Evolutionary conservation across 2,329 filamentous ascomycete species (phyloP).

Genomic region (Helotiales sp.): DNA sequence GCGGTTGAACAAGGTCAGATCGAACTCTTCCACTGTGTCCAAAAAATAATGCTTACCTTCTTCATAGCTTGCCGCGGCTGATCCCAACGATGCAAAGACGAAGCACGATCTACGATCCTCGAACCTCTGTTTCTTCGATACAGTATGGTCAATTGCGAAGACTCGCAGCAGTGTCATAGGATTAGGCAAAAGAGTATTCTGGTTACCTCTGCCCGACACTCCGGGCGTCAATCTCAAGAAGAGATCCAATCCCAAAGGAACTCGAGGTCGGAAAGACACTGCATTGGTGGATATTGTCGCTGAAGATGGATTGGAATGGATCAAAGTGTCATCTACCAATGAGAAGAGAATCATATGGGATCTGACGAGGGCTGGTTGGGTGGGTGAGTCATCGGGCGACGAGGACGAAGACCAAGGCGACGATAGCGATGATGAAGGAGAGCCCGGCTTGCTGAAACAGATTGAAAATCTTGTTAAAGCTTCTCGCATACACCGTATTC

Average conservation of each 20-base stretch:
- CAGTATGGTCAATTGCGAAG: conserved; percentile 64
- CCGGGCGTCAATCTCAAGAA: conserved; percentile 17
- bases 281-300: conserved; percentile 65
- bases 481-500: conserved; percentile 54
- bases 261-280: conserved; percentile 30
- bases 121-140: conserved; percentile 65
- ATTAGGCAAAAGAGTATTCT: conserved; percentile 58
- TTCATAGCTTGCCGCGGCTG: conserved; percentile 15
- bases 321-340: conserved; percentile 66
- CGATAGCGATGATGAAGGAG: conserved; percentile 45
- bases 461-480: conserved; percentile 59
- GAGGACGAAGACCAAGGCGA: conserved; percentile 39
- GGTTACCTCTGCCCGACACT: conserved; percentile 31
- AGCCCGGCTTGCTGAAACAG: conserved; percentile 58
- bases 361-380: conserved; percentile 67
- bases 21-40: no score
- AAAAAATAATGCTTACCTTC: neutral
- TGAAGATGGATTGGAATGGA: conserved; percentile 63
- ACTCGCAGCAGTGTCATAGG: conserved; percentile 54
- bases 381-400: conserved; percentile 45
- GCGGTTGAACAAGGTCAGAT: conserved; percentile 43
- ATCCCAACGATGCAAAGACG: conserved; percentile 34
- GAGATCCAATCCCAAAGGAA: conserved; percentile 9
- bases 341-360: conserved; percentile 66
- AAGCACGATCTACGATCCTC: conserved; percentile 62